These are phyloP conservation scores for Salix koriyanagi DNA, from an alignment of 345 rosid genomes.

Conservation along the genomic window DNA sequence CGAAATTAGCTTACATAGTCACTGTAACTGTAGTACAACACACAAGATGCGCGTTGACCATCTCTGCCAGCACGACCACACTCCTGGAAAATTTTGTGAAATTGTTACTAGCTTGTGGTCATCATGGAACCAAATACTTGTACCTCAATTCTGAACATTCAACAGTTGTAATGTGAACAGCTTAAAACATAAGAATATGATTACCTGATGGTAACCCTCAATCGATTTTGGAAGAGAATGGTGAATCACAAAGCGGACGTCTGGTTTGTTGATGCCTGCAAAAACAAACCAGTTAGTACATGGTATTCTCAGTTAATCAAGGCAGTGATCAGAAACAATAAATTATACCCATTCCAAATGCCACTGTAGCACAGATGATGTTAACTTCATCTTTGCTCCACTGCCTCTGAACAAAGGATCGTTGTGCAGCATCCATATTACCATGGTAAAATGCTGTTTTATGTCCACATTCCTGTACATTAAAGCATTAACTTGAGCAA, in stretches of 20 bases:
- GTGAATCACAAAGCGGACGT: slow-evolving; percentile 98
- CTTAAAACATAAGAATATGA: slow-evolving; percentile 1
- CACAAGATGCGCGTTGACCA: slow-evolving; percentile 85
- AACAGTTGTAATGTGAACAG: not conserved
- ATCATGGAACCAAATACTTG: not conserved
- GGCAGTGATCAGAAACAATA: slow-evolving; percentile 13
- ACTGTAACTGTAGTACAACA: slow-evolving; percentile 86
- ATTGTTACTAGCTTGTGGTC: not conserved
- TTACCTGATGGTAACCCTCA: slow-evolving; percentile 99
- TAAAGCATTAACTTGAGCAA: slow-evolving; percentile 8
- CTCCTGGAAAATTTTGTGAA: slow-evolving; percentile 49
- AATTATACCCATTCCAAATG: slow-evolving; percentile 95
- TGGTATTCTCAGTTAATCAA: slow-evolving; percentile 15
- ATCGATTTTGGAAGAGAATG: slow-evolving; percentile 98
- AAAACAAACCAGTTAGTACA: slow-evolving; percentile 21
- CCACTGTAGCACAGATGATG: slow-evolving; percentile 95
- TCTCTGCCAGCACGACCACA: slow-evolving; percentile 99
- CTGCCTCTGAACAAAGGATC: slow-evolving; percentile 77
- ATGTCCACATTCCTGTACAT: slow-evolving; percentile 75
- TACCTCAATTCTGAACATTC: not conserved
- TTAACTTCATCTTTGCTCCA: slow-evolving; percentile 99
- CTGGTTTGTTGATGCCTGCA: slow-evolving; percentile 96
- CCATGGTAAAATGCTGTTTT: slow-evolving; percentile 98
- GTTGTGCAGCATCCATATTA: slow-evolving; percentile 77
- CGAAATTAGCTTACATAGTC: slow-evolving; percentile 68